A percentile compares a stretch with the other conserved stretches of the same genome.
phyloP scores from a whole-genome alignment of 495 filamentous ascomycete genomes.

The Terfezia boudieri region DNA sequence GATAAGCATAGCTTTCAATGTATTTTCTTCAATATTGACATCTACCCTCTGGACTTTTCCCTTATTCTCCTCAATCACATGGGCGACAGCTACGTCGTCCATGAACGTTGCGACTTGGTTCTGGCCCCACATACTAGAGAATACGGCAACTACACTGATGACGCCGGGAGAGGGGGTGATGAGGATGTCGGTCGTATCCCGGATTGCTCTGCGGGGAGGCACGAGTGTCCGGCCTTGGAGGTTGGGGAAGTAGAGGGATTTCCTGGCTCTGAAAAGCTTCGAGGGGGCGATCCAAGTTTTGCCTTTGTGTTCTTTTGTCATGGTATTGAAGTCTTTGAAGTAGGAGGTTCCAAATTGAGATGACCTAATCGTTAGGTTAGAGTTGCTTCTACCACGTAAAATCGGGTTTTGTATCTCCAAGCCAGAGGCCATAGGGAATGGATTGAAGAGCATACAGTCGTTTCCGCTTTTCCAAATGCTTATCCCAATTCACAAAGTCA shows the following conservation, averaged over 20 bases:
- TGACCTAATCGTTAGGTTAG: neutral
- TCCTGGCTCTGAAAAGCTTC: conserved; percentile 47
- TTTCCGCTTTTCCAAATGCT: conserved; percentile 48
- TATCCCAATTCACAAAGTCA: conserved; percentile 67
- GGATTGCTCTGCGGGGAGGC: conserved; percentile 40
- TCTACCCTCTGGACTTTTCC: conserved; percentile 47
- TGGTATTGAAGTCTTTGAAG: conserved; percentile 76
- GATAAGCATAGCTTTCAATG: conserved; percentile 52
- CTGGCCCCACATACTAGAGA: conserved; percentile 66
- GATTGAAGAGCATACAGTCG: conserved; percentile 33
- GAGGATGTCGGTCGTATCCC: conserved; percentile 17
- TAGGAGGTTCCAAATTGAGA: conserved; percentile 47
- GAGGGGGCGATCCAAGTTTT: conserved; percentile 72
- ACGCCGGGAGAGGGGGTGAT: conserved; percentile 25
- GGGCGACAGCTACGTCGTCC: conserved; percentile 30
- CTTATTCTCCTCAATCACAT: conserved; percentile 17
- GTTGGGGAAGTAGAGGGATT: conserved; percentile 84
- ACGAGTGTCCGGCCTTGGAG: conserved; percentile 51
- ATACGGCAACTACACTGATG: conserved; percentile 57
- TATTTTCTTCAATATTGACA: conserved; percentile 70
- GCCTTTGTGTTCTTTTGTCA: conserved; percentile 50
- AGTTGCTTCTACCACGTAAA: no score
- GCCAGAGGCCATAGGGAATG: no score
- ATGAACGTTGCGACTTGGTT: conserved; percentile 53
- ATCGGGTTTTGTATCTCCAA: no score